Percentiles rank a stretch among this genome's conserved stretches.
These are phyloP conservation scores for Glaciozyma antarctica DNA, from an alignment of 768 basidiomycete genomes.

Conservation along the genomic window DNA sequence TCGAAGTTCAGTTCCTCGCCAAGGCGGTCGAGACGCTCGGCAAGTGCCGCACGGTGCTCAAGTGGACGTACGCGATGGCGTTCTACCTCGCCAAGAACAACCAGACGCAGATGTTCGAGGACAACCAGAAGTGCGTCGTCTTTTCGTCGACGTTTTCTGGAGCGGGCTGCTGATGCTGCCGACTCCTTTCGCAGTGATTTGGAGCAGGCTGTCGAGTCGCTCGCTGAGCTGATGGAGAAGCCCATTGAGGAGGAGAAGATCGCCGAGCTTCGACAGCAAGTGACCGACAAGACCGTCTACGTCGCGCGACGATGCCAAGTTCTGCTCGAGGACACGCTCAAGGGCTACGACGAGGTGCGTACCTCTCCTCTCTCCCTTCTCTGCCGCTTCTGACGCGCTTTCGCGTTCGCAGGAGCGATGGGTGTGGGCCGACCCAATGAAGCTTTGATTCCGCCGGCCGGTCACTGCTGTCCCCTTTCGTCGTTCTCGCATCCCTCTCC, in stretches of 20 bases:
- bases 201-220: conserved; percentile 87
- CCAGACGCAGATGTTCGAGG: conserved; percentile 89
- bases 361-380: too few relatives aligned
- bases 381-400: background rate
- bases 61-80: conserved; percentile 99
- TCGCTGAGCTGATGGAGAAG: conserved; percentile 85
- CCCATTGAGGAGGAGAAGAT: conserved; percentile 79
- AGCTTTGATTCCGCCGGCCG: background rate
- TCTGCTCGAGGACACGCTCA: conserved; percentile 73
- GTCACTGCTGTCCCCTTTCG: too few relatives aligned
- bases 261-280: conserved; percentile 70
- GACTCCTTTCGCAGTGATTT: conserved; percentile 56
- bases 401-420: conserved; percentile 15
- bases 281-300: conserved; percentile 89
- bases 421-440: conserved; percentile 26
- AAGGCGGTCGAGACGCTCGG: conserved; percentile 76
- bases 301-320: conserved; percentile 97
- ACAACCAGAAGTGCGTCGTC: conserved; percentile 70
- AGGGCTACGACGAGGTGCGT: conserved; percentile 28
- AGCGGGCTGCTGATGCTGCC: background rate
- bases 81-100: conserved; percentile 87
- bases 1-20: conserved; percentile 98
- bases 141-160: background rate
- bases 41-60: conserved; percentile 77
- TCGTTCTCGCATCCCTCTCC: too few relatives aligned